Evolutionary conservation across 1,284 basidiomycete species (phyloP).

Genomic region (Cryptococcus sp.): DNA sequence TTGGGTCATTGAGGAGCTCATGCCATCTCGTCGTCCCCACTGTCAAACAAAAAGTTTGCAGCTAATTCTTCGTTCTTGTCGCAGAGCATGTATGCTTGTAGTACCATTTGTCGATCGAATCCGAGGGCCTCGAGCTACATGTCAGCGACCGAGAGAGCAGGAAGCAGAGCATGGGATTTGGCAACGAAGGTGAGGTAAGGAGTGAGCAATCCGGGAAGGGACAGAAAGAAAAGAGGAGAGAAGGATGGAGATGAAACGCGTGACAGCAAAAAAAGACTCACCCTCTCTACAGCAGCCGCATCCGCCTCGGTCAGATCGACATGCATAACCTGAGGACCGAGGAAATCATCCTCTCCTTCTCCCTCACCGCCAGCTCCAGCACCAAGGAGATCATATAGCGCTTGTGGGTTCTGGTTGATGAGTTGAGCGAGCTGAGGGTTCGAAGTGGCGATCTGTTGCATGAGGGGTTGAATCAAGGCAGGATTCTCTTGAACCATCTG

Average conservation of each 20-base stretch:
- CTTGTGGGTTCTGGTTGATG: conserved; percentile 66
- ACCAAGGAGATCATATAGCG: conserved; percentile 62
- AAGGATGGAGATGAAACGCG: not conserved
- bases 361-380: conserved; percentile 45
- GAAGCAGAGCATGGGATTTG: too few relatives aligned
- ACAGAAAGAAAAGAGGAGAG: too few relatives aligned
- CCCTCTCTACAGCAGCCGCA: conserved; percentile 76
- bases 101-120: conserved; percentile 68
- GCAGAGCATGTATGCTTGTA: conserved; percentile 84
- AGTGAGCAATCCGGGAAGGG: too few relatives aligned
- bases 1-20: too few relatives aligned
- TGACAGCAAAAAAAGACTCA: conserved; percentile 55
- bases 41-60: conserved; percentile 84
- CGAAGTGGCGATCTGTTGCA: conserved; percentile 70
- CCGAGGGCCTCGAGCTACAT: conserved; percentile 74
- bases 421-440: conserved; percentile 71
- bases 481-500: conserved; percentile 72
- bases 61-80: conserved; percentile 94
- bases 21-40: conserved; percentile 56
- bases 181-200: too few relatives aligned
- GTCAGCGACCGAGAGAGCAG: conserved; percentile 9
- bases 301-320: conserved; percentile 71
- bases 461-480: conserved; percentile 65
- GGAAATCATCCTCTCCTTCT: conserved; percentile 51
- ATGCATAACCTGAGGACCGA: conserved; percentile 64